A percentile compares a stretch with the other conserved stretches of the same genome.
Conservation (phyloP, 2,329 filamentous ascomycete species). For the Tricladium varicosporioides region DNA sequence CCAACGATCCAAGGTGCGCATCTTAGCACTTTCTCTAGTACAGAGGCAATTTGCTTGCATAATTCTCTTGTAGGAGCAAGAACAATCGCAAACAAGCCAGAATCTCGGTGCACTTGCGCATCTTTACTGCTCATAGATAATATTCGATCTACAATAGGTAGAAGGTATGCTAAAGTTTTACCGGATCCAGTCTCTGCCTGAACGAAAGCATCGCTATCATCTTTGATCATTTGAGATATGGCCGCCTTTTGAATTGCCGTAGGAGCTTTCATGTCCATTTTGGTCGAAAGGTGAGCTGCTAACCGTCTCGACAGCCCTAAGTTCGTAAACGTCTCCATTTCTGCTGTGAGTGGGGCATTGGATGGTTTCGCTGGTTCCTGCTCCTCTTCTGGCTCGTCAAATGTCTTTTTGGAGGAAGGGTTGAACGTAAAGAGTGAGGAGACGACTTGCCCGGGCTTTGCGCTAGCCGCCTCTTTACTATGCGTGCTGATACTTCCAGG, state of each 20-base stretch:
- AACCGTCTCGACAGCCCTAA: constrained; percentile 79
- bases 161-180: constrained; percentile 93
- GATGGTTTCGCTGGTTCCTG: constrained; percentile 68
- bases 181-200: constrained; percentile 97
- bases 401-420: constrained; percentile 65
- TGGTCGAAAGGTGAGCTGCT: constrained; percentile 78
- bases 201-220: constrained; percentile 88
- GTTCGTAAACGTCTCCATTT: constrained; percentile 81
- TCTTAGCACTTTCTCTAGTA: constrained; percentile 81
- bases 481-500: constrained; percentile 29
- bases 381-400: constrained; percentile 45
- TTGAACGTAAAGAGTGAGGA: constrained; percentile 94
- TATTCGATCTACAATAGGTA: constrained; percentile 88
- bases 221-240: constrained; percentile 74
- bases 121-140: constrained; percentile 65
- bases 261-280: constrained; percentile 84
- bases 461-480: constrained; percentile 34
- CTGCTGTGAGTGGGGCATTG: constrained; percentile 84
- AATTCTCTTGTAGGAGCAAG: constrained; percentile 90
- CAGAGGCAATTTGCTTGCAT: constrained; percentile 87
- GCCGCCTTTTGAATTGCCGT: constrained; percentile 94
- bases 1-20: constrained; percentile 93
- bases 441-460: constrained; percentile 63
- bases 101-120: constrained; percentile 71
- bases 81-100: constrained; percentile 91